A percentile compares a stretch with the other conserved stretches of the same genome.
phyloP scores from a whole-genome alignment of 768 basidiomycete species.

The Boletellus ananiceps region DNA sequence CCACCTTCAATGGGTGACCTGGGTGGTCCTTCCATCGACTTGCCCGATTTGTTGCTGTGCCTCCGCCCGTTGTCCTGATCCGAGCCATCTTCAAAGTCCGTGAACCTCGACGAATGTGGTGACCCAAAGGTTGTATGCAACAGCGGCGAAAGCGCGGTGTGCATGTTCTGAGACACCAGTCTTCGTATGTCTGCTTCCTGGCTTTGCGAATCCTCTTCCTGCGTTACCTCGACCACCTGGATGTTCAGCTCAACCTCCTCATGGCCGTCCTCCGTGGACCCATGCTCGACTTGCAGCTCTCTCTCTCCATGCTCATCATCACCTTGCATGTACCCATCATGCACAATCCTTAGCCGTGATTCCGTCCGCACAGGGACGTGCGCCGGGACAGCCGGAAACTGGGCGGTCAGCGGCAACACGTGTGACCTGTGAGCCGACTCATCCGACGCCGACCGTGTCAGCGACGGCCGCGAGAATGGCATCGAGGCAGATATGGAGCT shows the following conservation, averaged over 20 bases:
- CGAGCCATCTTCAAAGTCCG: conserved; percentile 28
- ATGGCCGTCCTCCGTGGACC: conserved; percentile 11
- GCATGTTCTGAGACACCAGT: conserved; percentile 2
- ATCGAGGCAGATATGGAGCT: conserved; percentile 14
- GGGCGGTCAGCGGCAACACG: conserved; percentile 23
- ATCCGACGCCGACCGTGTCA: conserved; percentile 21
- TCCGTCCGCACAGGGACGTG: conserved; percentile 30
- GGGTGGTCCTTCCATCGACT: conserved; percentile 16
- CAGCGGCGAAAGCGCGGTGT: conserved; percentile 31
- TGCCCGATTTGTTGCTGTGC: conserved; percentile 13
- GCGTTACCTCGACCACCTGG: conserved; percentile 10
- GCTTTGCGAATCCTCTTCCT: conserved; percentile 7
- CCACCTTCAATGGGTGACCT: conserved; percentile 13
- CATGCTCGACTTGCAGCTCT: conserved; percentile 18
- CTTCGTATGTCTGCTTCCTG: conserved; percentile 9
- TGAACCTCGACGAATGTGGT: conserved; percentile 31
- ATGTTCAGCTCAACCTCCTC: conserved; percentile 7
- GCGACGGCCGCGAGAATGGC: conserved; percentile 16
- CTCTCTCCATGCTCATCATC: conserved; percentile 16
- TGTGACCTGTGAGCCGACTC: conserved; percentile 19
- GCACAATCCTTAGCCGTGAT: conserved; percentile 27
- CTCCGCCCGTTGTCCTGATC: conserved; percentile 20
- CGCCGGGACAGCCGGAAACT: conserved; percentile 30
- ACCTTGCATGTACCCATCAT: conserved; percentile 22
- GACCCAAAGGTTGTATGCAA: conserved; percentile 42